Evolutionary conservation across 345 rosid genomes (phyloP).

Genomic region (Cardamine chenopodiifolia): DNA sequence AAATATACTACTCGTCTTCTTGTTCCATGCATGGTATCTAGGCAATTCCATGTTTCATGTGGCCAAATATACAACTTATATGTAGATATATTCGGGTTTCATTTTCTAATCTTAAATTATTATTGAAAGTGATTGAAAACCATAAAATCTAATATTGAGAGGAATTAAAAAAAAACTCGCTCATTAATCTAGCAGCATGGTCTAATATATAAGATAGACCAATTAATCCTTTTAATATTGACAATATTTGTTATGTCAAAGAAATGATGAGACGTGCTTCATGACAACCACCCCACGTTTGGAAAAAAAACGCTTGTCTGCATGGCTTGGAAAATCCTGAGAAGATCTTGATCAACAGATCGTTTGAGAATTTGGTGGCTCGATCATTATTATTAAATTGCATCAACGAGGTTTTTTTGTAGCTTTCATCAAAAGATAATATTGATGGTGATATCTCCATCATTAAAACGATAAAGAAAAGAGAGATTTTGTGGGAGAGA

Average conservation of each 20-base stretch:
- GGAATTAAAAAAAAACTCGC: too few relatives aligned
- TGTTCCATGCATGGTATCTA: conserved; percentile 43
- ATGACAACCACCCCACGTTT: not conserved
- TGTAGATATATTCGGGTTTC: not conserved
- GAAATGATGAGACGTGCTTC: not conserved
- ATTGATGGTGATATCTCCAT: not conserved
- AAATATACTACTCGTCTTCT: conserved; percentile 51
- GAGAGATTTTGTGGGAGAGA: not conserved
- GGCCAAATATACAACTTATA: too few relatives aligned
- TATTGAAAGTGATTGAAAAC: not conserved
- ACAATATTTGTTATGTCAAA: not conserved
- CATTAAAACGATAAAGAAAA: not conserved
- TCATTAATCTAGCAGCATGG: not conserved
- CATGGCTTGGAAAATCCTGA: not conserved
- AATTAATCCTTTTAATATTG: too few relatives aligned
- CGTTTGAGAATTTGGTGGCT: not conserved
- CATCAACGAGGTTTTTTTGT: not conserved
- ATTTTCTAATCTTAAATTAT: not conserved
- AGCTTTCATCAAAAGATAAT: not conserved
- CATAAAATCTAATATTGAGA: not conserved
- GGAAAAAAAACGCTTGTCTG: not conserved
- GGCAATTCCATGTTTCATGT: not conserved
- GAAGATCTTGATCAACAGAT: too few relatives aligned
- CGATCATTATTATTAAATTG: not conserved
- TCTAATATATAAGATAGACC: too few relatives aligned